phyloP scores from a whole-genome alignment of 2,329 filamentous ascomycete genomes.

The Xylariaceae sp. region DNA sequence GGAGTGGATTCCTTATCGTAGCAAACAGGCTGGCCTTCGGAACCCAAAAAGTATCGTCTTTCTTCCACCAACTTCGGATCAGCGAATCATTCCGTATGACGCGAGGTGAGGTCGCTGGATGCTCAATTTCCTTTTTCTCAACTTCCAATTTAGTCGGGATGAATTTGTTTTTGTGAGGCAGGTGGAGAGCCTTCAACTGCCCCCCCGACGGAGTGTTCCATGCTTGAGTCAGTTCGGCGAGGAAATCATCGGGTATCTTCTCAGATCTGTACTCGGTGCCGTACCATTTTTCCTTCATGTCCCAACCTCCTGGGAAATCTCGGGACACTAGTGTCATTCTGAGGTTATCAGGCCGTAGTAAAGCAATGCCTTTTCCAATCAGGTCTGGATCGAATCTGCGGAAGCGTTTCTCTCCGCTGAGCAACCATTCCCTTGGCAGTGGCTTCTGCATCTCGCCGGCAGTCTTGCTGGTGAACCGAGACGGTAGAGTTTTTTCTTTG shows the following conservation, averaged over 20 bases:
- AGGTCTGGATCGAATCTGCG: slow-evolving; percentile 74
- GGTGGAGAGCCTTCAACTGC: slow-evolving; percentile 68
- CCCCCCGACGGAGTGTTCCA: slow-evolving; percentile 52
- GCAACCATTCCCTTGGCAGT: slow-evolving; percentile 77
- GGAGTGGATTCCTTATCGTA: slow-evolving; percentile 72
- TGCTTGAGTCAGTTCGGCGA: slow-evolving; percentile 66
- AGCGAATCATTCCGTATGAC: slow-evolving; percentile 80
- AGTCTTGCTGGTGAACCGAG: slow-evolving; percentile 80
- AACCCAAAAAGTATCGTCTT: slow-evolving; percentile 98
- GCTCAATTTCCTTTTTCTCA: slow-evolving; percentile 84
- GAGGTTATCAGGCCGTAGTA: slow-evolving; percentile 83
- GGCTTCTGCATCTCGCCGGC: slow-evolving; percentile 90
- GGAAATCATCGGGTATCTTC: slow-evolving; percentile 71
- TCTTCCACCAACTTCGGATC: slow-evolving; percentile 92
- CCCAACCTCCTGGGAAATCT: slow-evolving; percentile 78
- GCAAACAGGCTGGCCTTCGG: slow-evolving; percentile 87
- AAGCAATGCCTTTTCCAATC: slow-evolving; percentile 70
- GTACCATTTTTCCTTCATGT: slow-evolving; percentile 94
- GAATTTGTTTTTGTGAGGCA: slow-evolving; percentile 93
- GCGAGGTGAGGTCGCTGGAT: slow-evolving; percentile 69
- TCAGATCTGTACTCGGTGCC: slow-evolving; percentile 89
- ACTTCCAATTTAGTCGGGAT: slow-evolving; percentile 91
- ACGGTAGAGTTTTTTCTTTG: slow-evolving; percentile 86
- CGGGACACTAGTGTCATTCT: slow-evolving; percentile 78
- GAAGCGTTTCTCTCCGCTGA: slow-evolving; percentile 74